Evolutionary conservation across 1,284 basidiomycete species (phyloP).

Genomic region (Marasmius sp.): DNA sequence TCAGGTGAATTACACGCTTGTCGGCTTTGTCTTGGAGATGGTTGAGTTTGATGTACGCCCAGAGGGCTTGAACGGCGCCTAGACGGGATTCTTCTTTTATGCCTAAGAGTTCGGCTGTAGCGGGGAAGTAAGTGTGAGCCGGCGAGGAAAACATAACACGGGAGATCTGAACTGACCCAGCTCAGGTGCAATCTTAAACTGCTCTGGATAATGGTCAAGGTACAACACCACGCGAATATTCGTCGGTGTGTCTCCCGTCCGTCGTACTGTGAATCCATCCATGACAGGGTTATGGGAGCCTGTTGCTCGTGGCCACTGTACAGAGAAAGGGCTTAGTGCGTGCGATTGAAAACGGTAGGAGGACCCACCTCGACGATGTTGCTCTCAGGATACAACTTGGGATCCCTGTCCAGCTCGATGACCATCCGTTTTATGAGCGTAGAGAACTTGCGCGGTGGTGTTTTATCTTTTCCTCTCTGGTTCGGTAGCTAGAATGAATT

Average conservation of each 20-base stretch:
- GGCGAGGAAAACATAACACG: neutral
- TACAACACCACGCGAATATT: conserved; percentile 82
- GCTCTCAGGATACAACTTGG: conserved; percentile 77
- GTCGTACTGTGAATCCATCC: conserved; percentile 88
- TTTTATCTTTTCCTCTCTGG: conserved; percentile 68
- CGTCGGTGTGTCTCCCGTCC: conserved; percentile 79
- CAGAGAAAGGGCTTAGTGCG: neutral
- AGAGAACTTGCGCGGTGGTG: conserved; percentile 77
- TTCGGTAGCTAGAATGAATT: conserved; percentile 46
- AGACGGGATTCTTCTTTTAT: conserved; percentile 86
- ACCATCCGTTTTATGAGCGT: conserved; percentile 84
- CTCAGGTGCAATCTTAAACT: conserved; percentile 80
- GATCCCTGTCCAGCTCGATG: conserved; percentile 87
- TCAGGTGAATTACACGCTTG: conserved; percentile 74
- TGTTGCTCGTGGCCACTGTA: conserved; percentile 70
- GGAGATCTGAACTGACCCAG: conserved; percentile 49
- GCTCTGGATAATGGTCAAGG: conserved; percentile 84
- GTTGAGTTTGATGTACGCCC: conserved; percentile 91
- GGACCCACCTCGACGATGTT: conserved; percentile 72
- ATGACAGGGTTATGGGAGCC: conserved; percentile 60
- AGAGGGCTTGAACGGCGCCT: conserved; percentile 82
- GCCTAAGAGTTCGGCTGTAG: conserved; percentile 63
- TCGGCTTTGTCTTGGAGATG: conserved; percentile 91
- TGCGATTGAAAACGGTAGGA: neutral
- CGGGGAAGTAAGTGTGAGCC: no score